Evolutionary conservation across 164 flowering plant species (phyloP).

Genomic region (Aristolochia fimbriata): DNA sequence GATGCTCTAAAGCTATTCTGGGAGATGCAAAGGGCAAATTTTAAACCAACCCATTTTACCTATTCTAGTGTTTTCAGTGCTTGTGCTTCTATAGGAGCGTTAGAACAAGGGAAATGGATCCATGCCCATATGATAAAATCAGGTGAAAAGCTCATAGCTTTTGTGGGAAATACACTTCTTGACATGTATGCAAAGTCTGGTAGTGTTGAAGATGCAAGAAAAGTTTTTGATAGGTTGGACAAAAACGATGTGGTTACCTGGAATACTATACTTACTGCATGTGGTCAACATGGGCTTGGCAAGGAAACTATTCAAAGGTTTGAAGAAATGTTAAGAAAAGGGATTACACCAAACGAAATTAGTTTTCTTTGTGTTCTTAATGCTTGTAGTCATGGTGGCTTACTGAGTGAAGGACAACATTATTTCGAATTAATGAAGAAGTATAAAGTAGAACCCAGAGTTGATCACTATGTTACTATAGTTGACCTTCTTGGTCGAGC

Average conservation of each 20-base stretch:
- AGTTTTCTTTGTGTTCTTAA: conserved; percentile 58
- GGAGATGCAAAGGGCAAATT: conserved; percentile 42
- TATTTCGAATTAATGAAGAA: conserved; percentile 50
- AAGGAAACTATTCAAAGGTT: conserved; percentile 30
- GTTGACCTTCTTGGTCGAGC: conserved; percentile 73
- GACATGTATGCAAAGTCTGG: conserved; percentile 75
- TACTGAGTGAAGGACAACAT: conserved; percentile 39
- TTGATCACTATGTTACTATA: conserved; percentile 46
- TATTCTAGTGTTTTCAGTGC: conserved; percentile 48
- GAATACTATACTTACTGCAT: conserved; percentile 65
- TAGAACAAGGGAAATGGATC: conserved; percentile 69
- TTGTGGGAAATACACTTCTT: conserved; percentile 50
- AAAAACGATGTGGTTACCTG: conserved; percentile 50
- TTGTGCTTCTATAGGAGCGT: conserved; percentile 46
- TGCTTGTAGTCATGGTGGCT: conserved; percentile 67
- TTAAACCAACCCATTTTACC: conserved; percentile 47
- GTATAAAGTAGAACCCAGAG: conserved; percentile 30
- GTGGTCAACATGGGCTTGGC: conserved; percentile 62
- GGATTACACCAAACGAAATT: conserved; percentile 42
- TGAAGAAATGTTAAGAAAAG: conserved; percentile 37
- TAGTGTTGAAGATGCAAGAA: conserved; percentile 48
- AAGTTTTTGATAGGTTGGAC: conserved; percentile 44
- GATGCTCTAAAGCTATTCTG: conserved; percentile 29
- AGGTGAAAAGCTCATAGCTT: conserved; percentile 39
- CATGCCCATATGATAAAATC: conserved; percentile 61